A percentile compares a stretch with the other conserved stretches of the same genome.
phyloP scores from a whole-genome alignment of 2,329 filamentous ascomycete genomes.

The Penicillium griseofulvum region DNA sequence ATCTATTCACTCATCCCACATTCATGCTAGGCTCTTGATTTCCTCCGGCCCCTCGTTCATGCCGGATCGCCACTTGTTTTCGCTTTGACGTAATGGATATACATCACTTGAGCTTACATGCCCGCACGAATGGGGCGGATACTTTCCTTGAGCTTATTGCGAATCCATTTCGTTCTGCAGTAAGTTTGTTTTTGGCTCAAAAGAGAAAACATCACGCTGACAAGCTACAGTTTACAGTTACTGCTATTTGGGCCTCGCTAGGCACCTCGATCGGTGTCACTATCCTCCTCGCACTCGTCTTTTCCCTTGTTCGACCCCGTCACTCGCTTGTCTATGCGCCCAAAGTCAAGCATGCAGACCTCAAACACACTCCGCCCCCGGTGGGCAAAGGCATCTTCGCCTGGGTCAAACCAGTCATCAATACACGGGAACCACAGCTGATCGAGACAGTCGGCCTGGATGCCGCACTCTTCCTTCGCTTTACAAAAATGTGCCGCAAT shows the following conservation, averaged over 20 bases:
- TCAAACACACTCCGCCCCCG: slow-evolving; percentile 81
- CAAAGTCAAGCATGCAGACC: slow-evolving; percentile 87
- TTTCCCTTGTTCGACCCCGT: slow-evolving; percentile 86
- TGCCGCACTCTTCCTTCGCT: slow-evolving; percentile 84
- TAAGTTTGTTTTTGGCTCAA: slow-evolving; percentile 24
- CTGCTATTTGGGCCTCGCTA: slow-evolving; percentile 74
- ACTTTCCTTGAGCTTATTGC: slow-evolving; percentile 46
- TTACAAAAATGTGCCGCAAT: slow-evolving; percentile 86
- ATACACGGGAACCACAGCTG: slow-evolving; percentile 72
- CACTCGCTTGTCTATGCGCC: slow-evolving; percentile 93
- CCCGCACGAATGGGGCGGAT: slow-evolving; percentile 31
- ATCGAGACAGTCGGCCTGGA: slow-evolving; percentile 86
- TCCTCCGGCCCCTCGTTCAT: slow-evolving; percentile 15
- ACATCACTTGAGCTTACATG: slow-evolving; percentile 20
- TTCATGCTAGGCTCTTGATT: slow-evolving; percentile 16
- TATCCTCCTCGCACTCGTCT: slow-evolving; percentile 69
- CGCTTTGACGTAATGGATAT: slow-evolving; percentile 27
- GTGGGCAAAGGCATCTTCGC: slow-evolving; percentile 84
- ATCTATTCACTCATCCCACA: slow-evolving; percentile 12
- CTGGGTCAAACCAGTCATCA: slow-evolving; percentile 77
- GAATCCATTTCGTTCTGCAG: slow-evolving; percentile 46
- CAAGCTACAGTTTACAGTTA: slow-evolving; percentile 50
- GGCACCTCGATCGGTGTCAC: slow-evolving; percentile 77
- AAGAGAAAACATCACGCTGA: slow-evolving; percentile 1
- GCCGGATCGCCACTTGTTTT: slow-evolving; percentile 19